Percentiles rank a stretch among this genome's conserved stretches.
Evolutionary conservation across 2,329 filamentous ascomycete genomes (phyloP).

Genomic region (Mycosphaerella sp.): DNA sequence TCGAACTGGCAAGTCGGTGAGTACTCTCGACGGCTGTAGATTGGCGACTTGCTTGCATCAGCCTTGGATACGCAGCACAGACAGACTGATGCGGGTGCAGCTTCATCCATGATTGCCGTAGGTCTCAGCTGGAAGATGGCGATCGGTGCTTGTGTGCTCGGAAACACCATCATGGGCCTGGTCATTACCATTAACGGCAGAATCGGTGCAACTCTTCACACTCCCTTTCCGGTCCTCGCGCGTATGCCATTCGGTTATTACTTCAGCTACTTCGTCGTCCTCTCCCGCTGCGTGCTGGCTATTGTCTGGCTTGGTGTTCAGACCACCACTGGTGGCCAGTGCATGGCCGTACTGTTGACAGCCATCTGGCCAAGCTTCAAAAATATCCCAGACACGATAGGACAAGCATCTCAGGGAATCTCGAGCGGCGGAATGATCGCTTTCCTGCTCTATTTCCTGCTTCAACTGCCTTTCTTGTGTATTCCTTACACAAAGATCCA

Average conservation of each 20-base stretch:
- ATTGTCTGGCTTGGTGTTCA: conserved; percentile 33
- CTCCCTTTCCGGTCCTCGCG: conserved; percentile 51
- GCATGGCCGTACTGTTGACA: conserved; percentile 25
- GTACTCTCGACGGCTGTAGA: conserved; percentile 8
- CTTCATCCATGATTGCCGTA: conserved; percentile 45
- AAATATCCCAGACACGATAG: conserved; percentile 47
- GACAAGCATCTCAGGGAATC: conserved; percentile 45
- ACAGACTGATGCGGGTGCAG: conserved; percentile 23
- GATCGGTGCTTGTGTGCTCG: conserved; percentile 35
- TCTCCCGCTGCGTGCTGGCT: conserved; percentile 29
- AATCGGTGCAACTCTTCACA: conserved; percentile 50
- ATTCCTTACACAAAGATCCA: conserved; percentile 45
- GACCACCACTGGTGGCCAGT: conserved; percentile 26
- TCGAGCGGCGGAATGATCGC: conserved; percentile 50
- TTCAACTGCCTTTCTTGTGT: conserved; percentile 50
- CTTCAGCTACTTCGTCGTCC: conserved; percentile 37
- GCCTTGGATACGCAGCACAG: neutral
- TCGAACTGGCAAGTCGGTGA: conserved; percentile 37
- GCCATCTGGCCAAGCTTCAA: conserved; percentile 55
- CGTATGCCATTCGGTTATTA: conserved; percentile 53
- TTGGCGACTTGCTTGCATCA: no score
- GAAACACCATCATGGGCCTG: conserved; percentile 26
- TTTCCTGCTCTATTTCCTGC: conserved; percentile 52
- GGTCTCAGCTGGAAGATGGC: conserved; percentile 53
- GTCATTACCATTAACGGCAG: conserved; percentile 48